Base-by-base conservation (phyloP, 345 rosid species). In the Citrus trifoliata region DNA sequence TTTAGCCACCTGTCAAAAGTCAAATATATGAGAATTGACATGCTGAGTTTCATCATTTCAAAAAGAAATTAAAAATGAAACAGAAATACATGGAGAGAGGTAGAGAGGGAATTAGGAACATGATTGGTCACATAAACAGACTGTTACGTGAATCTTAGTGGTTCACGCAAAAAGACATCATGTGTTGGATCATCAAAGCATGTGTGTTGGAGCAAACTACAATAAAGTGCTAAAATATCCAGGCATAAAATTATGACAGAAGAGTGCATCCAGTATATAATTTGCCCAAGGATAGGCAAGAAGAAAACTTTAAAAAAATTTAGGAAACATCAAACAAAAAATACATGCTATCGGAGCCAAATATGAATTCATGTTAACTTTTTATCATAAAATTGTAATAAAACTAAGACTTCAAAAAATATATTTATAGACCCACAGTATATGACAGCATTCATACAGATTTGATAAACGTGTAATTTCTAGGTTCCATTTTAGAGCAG, bases 1-100 rank as follows among this genome's bases (percentile, higher is more conserved):
- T 80, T 96, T 96, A 55, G 98, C 95, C 70, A 86, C 90, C 97
- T 94, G 88, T 81, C 64, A 86, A 84, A 81, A 51, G 19, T 75
- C 46, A 62, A 12, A 74, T 8, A 40, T 2, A 79, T 33, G 2
- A 77, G 77, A 81, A 78, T 38, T 65, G 58, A 40, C 16, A 67
- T 67, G 12, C 18, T 12, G 51, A 46, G 51, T 46, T 46, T 46
- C 51, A 46, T 46, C 14, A 46, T 46, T 46, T 46, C 51, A 12
- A 46, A 53, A 53, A 5, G 22, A 18, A 18, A 16, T 53, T 16
- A 53, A 53, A 18, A 53, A 18, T 53, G 58, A 53, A 53, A 53
- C 7, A 53, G 7, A 5, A 18, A 37, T 24, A 74, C 18, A 40
- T 8, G 18, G 16, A n/a, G 13, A 38, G 53, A 38, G 65, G 3